phyloP scores from a whole-genome alignment of 768 basidiomycete species.

The Punctularia strigosozonata region DNA sequence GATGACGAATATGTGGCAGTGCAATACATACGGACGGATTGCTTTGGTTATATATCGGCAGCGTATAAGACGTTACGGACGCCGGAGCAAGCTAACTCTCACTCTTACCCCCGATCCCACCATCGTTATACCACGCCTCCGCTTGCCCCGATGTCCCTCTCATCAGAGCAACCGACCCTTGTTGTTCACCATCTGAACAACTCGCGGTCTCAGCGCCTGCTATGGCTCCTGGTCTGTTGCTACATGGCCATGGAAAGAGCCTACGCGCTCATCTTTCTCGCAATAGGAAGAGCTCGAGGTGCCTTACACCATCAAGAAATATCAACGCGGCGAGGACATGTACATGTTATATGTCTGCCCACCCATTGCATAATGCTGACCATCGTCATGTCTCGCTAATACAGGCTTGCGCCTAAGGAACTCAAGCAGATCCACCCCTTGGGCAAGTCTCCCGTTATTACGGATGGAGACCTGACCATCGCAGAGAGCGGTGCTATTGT shows the following conservation, averaged over 20 bases:
- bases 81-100: no score
- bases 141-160: neutral
- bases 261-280: neutral
- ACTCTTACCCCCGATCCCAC: no score
- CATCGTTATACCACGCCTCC: no score
- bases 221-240: conserved; percentile 29
- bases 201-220: conserved; percentile 36
- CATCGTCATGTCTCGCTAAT: no score
- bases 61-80: no score
- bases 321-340: conserved; percentile 18
- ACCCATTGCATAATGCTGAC: no score
- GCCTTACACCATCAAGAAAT: conserved; percentile 31
- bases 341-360: no score
- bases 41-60: no score
- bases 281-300: conserved; percentile 39
- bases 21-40: no score
- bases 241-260: neutral
- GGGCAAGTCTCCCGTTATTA: conserved; percentile 36
- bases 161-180: conserved; percentile 5
- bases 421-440: conserved; percentile 27
- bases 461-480: conserved; percentile 30
- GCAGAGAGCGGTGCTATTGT: conserved; percentile 34
- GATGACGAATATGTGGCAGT: no score
- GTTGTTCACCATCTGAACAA: conserved; percentile 33
- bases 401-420: conserved; percentile 27